Percentiles rank a stretch among this genome's conserved stretches.
Evolutionary conservation across 2,329 filamentous ascomycete species (phyloP).

Genomic region (Penicillium sp.): DNA sequence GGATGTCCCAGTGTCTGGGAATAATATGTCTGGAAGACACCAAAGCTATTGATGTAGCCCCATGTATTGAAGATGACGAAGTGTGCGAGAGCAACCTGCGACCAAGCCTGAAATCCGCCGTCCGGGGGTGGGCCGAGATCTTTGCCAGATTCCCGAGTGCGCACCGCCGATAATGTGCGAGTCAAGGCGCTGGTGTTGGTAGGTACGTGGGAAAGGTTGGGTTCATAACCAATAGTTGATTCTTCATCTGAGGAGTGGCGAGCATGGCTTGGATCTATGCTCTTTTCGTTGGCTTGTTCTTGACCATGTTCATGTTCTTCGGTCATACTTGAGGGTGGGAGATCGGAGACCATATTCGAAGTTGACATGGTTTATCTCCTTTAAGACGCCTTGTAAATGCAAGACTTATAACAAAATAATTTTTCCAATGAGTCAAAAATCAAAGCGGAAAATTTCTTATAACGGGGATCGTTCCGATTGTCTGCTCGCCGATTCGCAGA

Average conservation of each 20-base stretch:
- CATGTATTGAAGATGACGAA: slow-evolving; percentile 60
- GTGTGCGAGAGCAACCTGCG: slow-evolving; percentile 54
- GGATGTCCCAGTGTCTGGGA: slow-evolving; percentile 41
- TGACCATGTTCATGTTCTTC: not conserved
- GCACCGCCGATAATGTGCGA: slow-evolving; percentile 38
- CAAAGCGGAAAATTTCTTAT: not conserved
- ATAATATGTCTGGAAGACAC: slow-evolving; percentile 58
- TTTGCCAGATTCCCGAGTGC: slow-evolving; percentile 39
- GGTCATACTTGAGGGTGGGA: not conserved
- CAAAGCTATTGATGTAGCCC: slow-evolving; percentile 56
- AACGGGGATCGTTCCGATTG: slow-evolving; percentile 3
- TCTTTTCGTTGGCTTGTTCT: not conserved
- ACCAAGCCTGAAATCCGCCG: slow-evolving; percentile 57
- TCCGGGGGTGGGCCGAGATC: slow-evolving; percentile 46
- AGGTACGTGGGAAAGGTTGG: slow-evolving; percentile 20
- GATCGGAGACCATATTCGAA: not conserved
- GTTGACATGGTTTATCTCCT: not conserved
- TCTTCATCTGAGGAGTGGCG: slow-evolving; percentile 6
- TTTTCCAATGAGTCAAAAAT: not conserved
- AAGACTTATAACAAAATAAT: not conserved
- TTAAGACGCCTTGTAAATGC: not conserved
- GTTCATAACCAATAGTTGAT: not conserved
- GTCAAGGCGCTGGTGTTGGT: slow-evolving; percentile 31
- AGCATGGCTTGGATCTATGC: not conserved
- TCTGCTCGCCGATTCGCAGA: slow-evolving; percentile 18